A percentile compares a stretch with the other conserved stretches of the same genome.
phyloP scores from a whole-genome alignment of 768 basidiomycete genomes.

The Russula sp. region DNA sequence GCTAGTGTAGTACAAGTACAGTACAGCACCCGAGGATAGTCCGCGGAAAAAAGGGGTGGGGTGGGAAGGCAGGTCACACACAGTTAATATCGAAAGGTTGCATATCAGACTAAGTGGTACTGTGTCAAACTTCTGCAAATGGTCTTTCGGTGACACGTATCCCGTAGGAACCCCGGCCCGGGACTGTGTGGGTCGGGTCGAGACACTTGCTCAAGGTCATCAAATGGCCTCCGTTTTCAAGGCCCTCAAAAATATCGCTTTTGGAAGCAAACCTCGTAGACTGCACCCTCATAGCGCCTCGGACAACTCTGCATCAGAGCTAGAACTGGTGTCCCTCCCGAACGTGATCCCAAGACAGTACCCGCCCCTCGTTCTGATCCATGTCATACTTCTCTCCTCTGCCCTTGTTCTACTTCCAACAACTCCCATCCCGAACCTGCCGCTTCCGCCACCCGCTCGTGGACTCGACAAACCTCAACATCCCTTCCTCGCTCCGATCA shows the following conservation, averaged over 20 bases:
- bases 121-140: accelerated
- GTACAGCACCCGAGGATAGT: too few species aligned
- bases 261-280: not conserved
- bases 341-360: conserved; percentile 14
- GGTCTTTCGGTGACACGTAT: too few species aligned
- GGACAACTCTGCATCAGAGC: not conserved
- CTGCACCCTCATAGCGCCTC: not conserved
- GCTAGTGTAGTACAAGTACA: too few species aligned
- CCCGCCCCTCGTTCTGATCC: conserved; percentile 14
- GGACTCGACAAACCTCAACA: conserved; percentile 58
- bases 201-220: too few species aligned
- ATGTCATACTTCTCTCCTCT: conserved; percentile 12
- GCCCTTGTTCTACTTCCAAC: conserved; percentile 14
- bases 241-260: conserved; percentile 9
- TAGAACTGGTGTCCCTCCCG: conserved; percentile 6
- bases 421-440: conserved; percentile 9
- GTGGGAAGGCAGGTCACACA: too few species aligned
- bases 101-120: too few species aligned
- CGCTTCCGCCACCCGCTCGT: conserved; percentile 13
- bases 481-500: conserved; percentile 61
- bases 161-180: too few species aligned
- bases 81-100: too few species aligned
- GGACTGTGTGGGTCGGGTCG: too few species aligned
- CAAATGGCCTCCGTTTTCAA: conserved; percentile 12
- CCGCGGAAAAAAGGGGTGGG: too few species aligned